Evolutionary conservation across 805 yeast species (phyloP), one percentile per base, ranked within the genome.

Genomic region (Yarrowia bubula): DNA sequence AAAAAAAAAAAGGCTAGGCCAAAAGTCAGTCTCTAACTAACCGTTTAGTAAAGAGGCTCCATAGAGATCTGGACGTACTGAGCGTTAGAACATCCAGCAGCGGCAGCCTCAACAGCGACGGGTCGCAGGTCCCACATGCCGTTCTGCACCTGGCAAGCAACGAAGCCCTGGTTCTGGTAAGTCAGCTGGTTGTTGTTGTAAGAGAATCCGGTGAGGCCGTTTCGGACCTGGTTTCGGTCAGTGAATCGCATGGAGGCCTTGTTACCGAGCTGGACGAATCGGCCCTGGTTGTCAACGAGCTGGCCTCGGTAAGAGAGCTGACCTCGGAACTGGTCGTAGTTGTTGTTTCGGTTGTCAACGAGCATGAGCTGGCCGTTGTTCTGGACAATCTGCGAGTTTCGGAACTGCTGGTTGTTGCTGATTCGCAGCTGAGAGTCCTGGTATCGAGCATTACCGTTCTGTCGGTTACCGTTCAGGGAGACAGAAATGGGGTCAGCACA

Each of bases 221-320:
- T 47, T 31, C 38, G 51, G 38, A 47, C 51, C 51, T 47, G 51
- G 51, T 47, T 47, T 47, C 51, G 51, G 51, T 47, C 51, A n/a
- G 51, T 47, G 51, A 47, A 47, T 32, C 38, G 38, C 51, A 47
- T 32, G 51, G 51, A 47, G 10, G 51, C 51, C 38, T 47, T 37
- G 38, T 47, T 47, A 14, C 51, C 51, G 51, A 47, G 51, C 51
- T 47, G 51, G 51, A 47, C 10, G 51, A 47, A 47, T 47, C 51
- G 51, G 51, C 51, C 51, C 51, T 47, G 51, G 51, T 32, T 47
- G 38, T 47, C 51, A 15, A 47, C 51, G 22, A 47, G 51, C 51
- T 47, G 51, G 51, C 51, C 51, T 32, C 51, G 51, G 51, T 47
- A 47, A 47, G 51, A 47, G 38, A 47, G 51, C 51, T 47, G 51